Conservation (phyloP, 495 filamentous ascomycete species). For the Aspergillus carlsbadensis region DNA sequence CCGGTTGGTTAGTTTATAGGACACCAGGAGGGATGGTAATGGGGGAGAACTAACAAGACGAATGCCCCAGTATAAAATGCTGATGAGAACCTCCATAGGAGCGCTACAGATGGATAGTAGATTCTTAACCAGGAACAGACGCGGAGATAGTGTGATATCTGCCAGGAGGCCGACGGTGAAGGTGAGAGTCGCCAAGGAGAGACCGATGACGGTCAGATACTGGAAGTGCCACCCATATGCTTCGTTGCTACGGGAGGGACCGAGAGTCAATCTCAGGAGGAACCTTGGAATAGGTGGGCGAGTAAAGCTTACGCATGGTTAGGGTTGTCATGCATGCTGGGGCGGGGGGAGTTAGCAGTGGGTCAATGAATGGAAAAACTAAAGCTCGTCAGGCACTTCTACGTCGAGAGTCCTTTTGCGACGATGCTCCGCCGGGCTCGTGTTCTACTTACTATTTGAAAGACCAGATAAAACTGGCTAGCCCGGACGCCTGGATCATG, state of each 20-base stretch:
- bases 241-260: slow-evolving; percentile 47
- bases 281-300: background rate
- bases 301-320: slow-evolving; percentile 40
- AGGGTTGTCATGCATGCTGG: slow-evolving; percentile 47
- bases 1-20: slow-evolving; percentile 4
- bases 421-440: too few species aligned
- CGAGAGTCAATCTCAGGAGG: slow-evolving; percentile 12
- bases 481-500: slow-evolving; percentile 44
- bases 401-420: too few species aligned
- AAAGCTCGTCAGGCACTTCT: too few species aligned
- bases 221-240: slow-evolving; percentile 84
- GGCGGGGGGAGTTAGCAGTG: background rate
- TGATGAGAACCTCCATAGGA: slow-evolving; percentile 79
- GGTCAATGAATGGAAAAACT: too few species aligned
- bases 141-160: slow-evolving; percentile 64
- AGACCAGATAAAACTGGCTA: slow-evolving; percentile 65
- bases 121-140: slow-evolving; percentile 74
- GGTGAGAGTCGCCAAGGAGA: slow-evolving; percentile 65
- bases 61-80: slow-evolving; percentile 82
- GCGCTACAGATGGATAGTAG: slow-evolving; percentile 67
- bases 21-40: background rate
- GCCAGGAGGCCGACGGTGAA: slow-evolving; percentile 71
- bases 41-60: slow-evolving; percentile 34
- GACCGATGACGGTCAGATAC: slow-evolving; percentile 81
- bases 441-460: slow-evolving; percentile 58